Evolutionary conservation across 169 alveolate species (phyloP), one percentile per base, ranked within the genome.

Genomic region (Besnoitia besnoiti): DNA sequence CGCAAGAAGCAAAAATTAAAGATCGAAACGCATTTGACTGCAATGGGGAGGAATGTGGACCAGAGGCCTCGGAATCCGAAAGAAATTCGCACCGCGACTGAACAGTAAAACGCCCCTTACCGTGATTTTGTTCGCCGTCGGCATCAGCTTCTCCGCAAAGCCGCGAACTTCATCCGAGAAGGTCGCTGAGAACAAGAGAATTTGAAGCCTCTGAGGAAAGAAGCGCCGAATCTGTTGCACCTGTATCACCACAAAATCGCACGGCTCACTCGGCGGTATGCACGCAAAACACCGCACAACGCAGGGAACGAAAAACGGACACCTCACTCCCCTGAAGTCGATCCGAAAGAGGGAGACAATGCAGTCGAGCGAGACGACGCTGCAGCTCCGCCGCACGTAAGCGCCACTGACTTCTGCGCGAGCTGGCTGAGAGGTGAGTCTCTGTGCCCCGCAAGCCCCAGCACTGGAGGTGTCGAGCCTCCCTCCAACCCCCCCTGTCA

Each of bases 121-220:
- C 77, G 88, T 91, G 76, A 95, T 94, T 85, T 89, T 95, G 93
- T 91, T 91, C n/a, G 99, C 99, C 62, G 90, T 59, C 1, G 98
- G 98, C 21, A 98, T 98, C 92, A 97, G 95, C 73, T 95, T 95
- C 80, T 95, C 96, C 37, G 99, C 99, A 92, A 97, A 98, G 62
- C 92, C 85, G 21, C 97, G 95, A 51, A 98, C 99, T 51, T 96
- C 97, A 8, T 97, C 97, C 75, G 98, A 98, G 93, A 96, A 98
- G 55, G 99, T 98, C 51, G 99, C 99, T 40, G 98, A 92, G 89
- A 94, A 96, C 27, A 92, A 84, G 85, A 98, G 96, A 47, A 97
- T 96, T 95, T 98, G 99, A 46, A 97, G 96, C 0, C 89, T 93
- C 24, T 94, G 94, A 40, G 96, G 97, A 85, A 97, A 92, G 89